Evolutionary conservation across 192 early-diverging fungal species (phyloP).

Genomic region (Rhizoclosmatium globosum): DNA sequence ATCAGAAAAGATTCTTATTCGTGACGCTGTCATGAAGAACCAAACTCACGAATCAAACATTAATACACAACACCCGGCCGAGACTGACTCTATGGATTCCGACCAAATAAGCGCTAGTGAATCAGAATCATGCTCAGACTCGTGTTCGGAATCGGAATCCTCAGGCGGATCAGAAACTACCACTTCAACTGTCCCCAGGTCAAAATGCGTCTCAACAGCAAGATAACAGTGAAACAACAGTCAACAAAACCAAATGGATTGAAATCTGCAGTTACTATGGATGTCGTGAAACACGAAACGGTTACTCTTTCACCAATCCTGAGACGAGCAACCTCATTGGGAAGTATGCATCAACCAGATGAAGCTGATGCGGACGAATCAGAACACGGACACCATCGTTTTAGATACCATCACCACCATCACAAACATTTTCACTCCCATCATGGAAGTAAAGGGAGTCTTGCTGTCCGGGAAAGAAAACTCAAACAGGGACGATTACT

Average conservation of each 20-base stretch:
- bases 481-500: slow-evolving; percentile 79
- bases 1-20: neutral
- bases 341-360: neutral
- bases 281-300: slow-evolving; percentile 5
- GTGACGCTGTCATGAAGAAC: neutral
- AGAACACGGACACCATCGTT: neutral
- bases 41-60: neutral
- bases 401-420: neutral
- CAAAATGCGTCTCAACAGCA: neutral
- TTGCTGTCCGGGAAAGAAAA: slow-evolving; percentile 32
- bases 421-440: slow-evolving; percentile 10
- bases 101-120: neutral
- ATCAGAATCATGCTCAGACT: neutral
- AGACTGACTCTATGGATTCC: neutral
- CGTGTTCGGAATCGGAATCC: slow-evolving; percentile 13
- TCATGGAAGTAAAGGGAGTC: neutral
- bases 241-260: neutral
- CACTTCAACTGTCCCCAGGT: neutral
- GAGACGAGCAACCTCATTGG: neutral
- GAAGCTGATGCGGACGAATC: neutral
- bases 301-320: slow-evolving; percentile 11
- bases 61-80: too few relatives aligned
- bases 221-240: neutral
- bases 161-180: neutral
- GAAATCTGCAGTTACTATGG: neutral